Base-by-base conservation (phyloP, 2,329 filamentous ascomycete genomes). In the Colletotrichum tropicicola region DNA sequence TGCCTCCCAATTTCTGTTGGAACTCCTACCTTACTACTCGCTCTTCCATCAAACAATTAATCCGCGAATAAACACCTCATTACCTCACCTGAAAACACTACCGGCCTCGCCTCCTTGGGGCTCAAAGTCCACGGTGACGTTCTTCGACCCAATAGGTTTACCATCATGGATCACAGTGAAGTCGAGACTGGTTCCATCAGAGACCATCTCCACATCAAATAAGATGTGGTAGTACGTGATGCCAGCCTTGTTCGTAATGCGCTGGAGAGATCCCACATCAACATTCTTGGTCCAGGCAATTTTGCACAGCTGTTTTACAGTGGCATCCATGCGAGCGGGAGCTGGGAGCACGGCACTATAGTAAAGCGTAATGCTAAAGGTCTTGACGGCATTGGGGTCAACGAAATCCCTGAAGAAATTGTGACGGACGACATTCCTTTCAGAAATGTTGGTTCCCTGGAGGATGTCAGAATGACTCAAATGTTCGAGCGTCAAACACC, bases 81-180 rank as follows among this genome's bases (percentile, higher is more conserved):
- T n/a, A n/a, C n/a, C n/a, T n/a, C n/a, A n/a, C n/a, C n/a, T n/a
- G n/a, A n/a, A n/a, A n/a, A n/a, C n/a, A n/a, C n/a, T n/a, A n/a
- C n/a, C n/a, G n/a, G n/a, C n/a, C n/a, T n/a, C n/a, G n/a, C n/a
- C n/a, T n/a, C n/a, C n/a, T n/a, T n/a, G n/a, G n/a, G n/a, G n/a
- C n/a, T n/a, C n/a, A n/a, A 73, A 75, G 0, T 69, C 27, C 1
- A 75, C 67, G 0, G 65, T 39, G 0, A 76, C 48, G 13, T 71
- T 68, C 15, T 65, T 52, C 0, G 54, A 57, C 0, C 66, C 72
- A 0, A 75, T 59, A 1, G 51, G 62, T 3, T 68, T 55, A 0
- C 63, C 69, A 1, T 69, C 1, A 0, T 68, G 54, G 2, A 65
- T 59, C 2, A 73, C 12, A 0, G 64, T 41, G 12, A 76, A 74